phyloP scores from a whole-genome alignment of 352 stramenopile genomes.

The Detonula confervacea region DNA sequence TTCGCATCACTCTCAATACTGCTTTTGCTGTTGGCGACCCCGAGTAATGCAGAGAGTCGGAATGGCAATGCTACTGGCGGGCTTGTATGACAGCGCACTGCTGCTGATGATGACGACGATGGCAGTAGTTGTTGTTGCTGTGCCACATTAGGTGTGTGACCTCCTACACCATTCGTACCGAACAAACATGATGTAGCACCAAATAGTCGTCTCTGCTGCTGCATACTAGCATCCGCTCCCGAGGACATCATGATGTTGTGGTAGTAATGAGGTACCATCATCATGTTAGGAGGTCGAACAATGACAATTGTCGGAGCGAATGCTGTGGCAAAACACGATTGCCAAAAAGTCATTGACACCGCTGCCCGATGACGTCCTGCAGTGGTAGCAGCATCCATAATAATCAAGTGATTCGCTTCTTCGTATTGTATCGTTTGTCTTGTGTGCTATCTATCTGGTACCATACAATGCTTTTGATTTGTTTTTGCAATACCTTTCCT shows the following conservation, averaged over 20 bases:
- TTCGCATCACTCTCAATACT: neutral
- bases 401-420: neutral
- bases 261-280: constrained; percentile 4
- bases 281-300: constrained; percentile 28
- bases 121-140: neutral
- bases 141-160: neutral
- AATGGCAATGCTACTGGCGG: neutral
- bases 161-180: neutral
- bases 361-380: neutral
- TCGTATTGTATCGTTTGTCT: neutral
- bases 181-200: neutral
- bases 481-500: too few species aligned
- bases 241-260: neutral
- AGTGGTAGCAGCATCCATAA: neutral
- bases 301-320: constrained; percentile 10
- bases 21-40: neutral
- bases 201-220: too few species aligned
- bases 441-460: too few species aligned
- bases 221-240: neutral
- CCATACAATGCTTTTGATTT: too few species aligned
- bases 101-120: neutral
- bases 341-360: constrained; percentile 9
- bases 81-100: neutral
- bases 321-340: constrained; percentile 18
- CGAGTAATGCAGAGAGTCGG: neutral